Evolutionary conservation across 225 moss, liverwort and hornwort species (phyloP).

Genomic region (Thuidium tamariscinum): DNA sequence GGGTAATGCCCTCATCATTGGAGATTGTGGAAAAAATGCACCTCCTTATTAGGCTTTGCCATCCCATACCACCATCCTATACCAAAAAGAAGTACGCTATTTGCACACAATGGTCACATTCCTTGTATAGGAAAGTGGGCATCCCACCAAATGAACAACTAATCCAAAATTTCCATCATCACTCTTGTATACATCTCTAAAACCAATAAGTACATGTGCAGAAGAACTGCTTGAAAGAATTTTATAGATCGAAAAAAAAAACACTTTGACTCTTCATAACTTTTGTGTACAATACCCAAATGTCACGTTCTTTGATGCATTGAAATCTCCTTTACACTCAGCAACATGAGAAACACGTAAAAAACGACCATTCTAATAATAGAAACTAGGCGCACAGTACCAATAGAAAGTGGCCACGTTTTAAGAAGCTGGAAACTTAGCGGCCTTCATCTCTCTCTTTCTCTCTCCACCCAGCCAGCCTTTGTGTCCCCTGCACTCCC

Average conservation of each 20-base stretch:
- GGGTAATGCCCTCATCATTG: too few relatives aligned
- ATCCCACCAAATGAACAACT: fast-evolving
- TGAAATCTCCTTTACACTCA: background rate
- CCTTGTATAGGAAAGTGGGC: fast-evolving
- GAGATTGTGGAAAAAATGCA: too few relatives aligned
- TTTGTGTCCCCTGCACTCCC: too few relatives aligned
- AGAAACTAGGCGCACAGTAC: background rate
- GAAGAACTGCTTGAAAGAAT: too few relatives aligned
- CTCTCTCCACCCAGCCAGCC: background rate
- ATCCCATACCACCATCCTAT: fast-evolving
- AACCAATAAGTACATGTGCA: too few relatives aligned
- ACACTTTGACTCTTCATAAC: background rate
- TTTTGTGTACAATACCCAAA: background rate
- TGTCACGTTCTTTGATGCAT: fast-evolving
- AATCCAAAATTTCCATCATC: fast-evolving
- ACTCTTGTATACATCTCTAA: background rate
- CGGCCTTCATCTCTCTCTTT: background rate
- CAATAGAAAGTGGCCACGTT: background rate
- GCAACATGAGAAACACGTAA: background rate
- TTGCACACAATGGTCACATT: background rate
- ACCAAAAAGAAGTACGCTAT: fast-evolving
- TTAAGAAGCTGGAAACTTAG: background rate
- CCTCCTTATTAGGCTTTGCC: too few relatives aligned
- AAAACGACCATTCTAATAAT: fast-evolving
- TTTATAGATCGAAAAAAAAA: too few relatives aligned